phyloP scores from a whole-genome alignment of 768 basidiomycete species.

The Serpula lacrymans region DNA sequence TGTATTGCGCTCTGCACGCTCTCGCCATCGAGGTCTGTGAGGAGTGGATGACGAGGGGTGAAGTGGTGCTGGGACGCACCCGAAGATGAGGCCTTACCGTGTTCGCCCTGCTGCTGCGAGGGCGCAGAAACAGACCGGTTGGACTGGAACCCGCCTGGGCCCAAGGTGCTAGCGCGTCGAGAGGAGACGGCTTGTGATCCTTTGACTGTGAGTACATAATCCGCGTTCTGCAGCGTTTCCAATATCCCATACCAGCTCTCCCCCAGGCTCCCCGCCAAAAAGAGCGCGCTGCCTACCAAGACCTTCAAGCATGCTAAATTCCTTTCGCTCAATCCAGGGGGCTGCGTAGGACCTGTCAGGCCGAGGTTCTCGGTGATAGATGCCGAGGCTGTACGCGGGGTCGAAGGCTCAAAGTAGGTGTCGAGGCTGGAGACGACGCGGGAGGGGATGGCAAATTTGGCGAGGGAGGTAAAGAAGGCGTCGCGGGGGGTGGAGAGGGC shows the following conservation, averaged over 20 bases:
- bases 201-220: slow-evolving; percentile 79
- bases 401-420: slow-evolving; percentile 47
- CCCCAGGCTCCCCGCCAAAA: slow-evolving; percentile 83
- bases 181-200: slow-evolving; percentile 33
- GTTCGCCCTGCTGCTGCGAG: slow-evolving; percentile 9
- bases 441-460: slow-evolving; percentile 91
- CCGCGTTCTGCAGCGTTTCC: slow-evolving; percentile 91
- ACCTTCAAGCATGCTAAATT: slow-evolving; percentile 91
- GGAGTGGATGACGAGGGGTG: slow-evolving; percentile 50
- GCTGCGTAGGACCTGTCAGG: slow-evolving; percentile 43
- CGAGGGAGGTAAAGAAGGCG: slow-evolving; percentile 85
- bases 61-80: too few species aligned
- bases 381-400: slow-evolving; percentile 56
- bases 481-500: slow-evolving; percentile 84
- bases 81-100: slow-evolving; percentile 14
- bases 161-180: slow-evolving; percentile 30
- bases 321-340: slow-evolving; percentile 80
- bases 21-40: slow-evolving; percentile 74
- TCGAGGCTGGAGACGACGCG: slow-evolving; percentile 86
- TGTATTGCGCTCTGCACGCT: slow-evolving; percentile 73
- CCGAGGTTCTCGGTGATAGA: slow-evolving; percentile 69
- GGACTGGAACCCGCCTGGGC: slow-evolving; percentile 30
- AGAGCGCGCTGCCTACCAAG: slow-evolving; percentile 70
- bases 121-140: slow-evolving; percentile 39
- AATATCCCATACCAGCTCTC: slow-evolving; percentile 90